Evolutionary conservation across 176 grass and related monocot species (phyloP), one percentile per base, ranked within the genome.

Genomic region (Eragrostis curvula): DNA sequence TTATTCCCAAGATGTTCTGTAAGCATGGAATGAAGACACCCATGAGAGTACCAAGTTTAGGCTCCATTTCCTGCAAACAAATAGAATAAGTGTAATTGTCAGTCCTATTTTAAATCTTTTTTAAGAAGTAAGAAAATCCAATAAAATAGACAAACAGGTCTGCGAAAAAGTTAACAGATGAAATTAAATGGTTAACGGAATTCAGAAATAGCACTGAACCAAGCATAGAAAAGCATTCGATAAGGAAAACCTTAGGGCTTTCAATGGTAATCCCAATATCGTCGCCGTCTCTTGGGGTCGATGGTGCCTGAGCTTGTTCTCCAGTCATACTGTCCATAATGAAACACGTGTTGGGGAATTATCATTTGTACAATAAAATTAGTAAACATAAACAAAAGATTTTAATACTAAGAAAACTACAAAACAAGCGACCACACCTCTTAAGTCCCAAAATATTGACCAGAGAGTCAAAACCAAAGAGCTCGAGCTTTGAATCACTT

Each of bases 1-100:
- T 98, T 73, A 98, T 98, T 87, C 96, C 96, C 84, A 98, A 82
- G 66, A 98, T 98, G 74, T 98, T 98, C 81, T 98, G 96, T 64
- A 98, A 73, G 79, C 96, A 98, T 75, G 96, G 96, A 66, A 98
- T 79, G 85, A 98, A 98, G 27, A 98, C 96, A 73, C 96, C 96
- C 96, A 98, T 95, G 86, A 98, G 39, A 28, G 96, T 98, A 81
- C 86, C 90, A 5, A 93, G 86, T 89, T 98, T 98, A 28, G 90
- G 66, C 27, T 78, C 71, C 52, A 82, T 60, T 78, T 86, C 83
- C 92, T 94, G 71, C 64, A 93, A 42, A 83, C 50, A 82, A 83
- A 89, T 56, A 73, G 71, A 79, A 86, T 48, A 47, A 66, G 20
- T 64, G 20, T 53, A 81, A 70, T 32, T 1, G 50, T 62, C 7